Base-by-base conservation (phyloP, 2,329 filamentous ascomycete species). In the Lachnellula occidentalis region DNA sequence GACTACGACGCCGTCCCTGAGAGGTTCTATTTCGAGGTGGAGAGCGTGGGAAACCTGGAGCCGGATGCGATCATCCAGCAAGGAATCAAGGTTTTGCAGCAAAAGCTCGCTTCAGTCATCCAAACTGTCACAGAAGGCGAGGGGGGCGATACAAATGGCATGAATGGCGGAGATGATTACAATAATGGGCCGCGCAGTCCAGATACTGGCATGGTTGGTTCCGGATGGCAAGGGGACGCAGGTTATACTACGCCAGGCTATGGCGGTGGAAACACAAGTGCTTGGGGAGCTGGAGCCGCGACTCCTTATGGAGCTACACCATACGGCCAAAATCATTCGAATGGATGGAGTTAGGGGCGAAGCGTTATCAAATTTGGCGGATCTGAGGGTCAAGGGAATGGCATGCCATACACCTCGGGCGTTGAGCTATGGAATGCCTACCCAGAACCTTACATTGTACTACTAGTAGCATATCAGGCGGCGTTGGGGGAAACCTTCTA, bases 11-110 rank as follows among this genome's bases (percentile, higher is more conserved):
- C 91, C 9, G 81, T 87, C 21, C 92, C 94, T 5, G 79, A 78
- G 58, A 83, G 82, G 61, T 99, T 96, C 77, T 99, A 96, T 77
- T 88, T 92, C 67, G 91, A 96, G 67, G 87, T 99, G 46, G 94
- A 99, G 72, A 87, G 88, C 46, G 86, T 88, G 37, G 94, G 94
- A 36, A 89, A 86, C 64, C 82, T 97, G 57, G 89, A 94, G 31
- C 92, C 94, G 0, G 92, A 99, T 67, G 81, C 84, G 58, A 94
- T 97, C 64, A 84, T 99, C 50, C 86, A 92, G 65, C 85, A 90
- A 65, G 92, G 91, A 34, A 95, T 99, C 70, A 85, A 87, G 60
- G 87, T 90, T 27, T 76, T 99, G 53, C 94, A 97, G 71, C 82
- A 87, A 62, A 99, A 99, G 74, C 82, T 99, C 36, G 94, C 92